These are phyloP conservation scores for Tephrocybe sp. DNA, from an alignment of 768 basidiomycete genomes.

Conservation along the genomic window DNA sequence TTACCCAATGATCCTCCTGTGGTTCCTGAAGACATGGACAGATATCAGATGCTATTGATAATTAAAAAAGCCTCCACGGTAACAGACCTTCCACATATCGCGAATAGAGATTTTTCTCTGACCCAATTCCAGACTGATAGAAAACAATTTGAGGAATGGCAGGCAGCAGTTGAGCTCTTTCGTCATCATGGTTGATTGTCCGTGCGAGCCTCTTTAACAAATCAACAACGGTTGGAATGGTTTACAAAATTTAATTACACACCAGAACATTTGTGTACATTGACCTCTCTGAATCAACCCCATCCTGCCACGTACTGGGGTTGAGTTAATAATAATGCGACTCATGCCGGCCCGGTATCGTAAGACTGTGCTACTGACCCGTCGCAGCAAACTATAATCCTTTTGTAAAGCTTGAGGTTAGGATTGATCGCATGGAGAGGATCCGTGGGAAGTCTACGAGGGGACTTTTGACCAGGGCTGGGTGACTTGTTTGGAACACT, in stretches of 20 bases:
- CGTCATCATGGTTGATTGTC: conserved; percentile 48
- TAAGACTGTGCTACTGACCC: conserved; percentile 42
- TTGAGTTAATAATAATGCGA: background rate
- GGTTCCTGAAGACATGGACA: conserved; percentile 40
- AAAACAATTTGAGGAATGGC: conserved; percentile 61
- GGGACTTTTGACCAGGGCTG: conserved; percentile 15
- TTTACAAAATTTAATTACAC: conserved; percentile 12
- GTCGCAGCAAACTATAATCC: conserved; percentile 74
- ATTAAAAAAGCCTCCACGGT: background rate
- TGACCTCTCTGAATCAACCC: conserved; percentile 41
- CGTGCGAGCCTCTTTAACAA: conserved; percentile 48
- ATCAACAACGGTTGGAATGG: background rate
- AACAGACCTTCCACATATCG: conserved; percentile 30
- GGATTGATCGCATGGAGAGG: conserved; percentile 21
- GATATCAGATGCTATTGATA: conserved; percentile 3
- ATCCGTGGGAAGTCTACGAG: conserved; percentile 30
- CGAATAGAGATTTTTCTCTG: conserved; percentile 54
- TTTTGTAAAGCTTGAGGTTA: conserved; percentile 37
- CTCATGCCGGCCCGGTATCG: conserved; percentile 1
- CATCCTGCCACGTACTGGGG: conserved; percentile 72
- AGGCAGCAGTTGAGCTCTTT: conserved; percentile 26
- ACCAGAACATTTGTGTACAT: conserved; percentile 58
- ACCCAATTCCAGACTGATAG: conserved; percentile 62
- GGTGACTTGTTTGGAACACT: background rate
- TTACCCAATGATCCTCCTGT: conserved; percentile 62